Conservation (phyloP, 2,329 filamentous ascomycete species). For the Apiospora saccharicola region DNA sequence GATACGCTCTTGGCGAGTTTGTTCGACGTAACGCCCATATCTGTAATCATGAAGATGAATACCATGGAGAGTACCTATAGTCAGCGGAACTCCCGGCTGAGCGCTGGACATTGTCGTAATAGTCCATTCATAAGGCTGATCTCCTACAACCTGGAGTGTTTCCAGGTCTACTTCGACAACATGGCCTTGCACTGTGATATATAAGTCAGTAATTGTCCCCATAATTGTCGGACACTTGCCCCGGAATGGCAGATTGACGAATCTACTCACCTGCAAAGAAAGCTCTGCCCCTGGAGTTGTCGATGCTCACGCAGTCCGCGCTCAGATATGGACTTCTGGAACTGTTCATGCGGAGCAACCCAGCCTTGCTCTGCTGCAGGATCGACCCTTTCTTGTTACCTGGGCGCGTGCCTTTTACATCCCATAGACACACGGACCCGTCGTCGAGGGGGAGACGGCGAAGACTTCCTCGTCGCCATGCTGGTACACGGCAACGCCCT, state of each 20-base stretch:
- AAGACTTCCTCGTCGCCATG: constrained; percentile 59
- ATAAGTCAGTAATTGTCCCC: not conserved
- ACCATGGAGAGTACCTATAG: constrained; percentile 82
- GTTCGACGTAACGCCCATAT: constrained; percentile 43
- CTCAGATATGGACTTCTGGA: constrained; percentile 5
- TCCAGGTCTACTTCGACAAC: constrained; percentile 84
- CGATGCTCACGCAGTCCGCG: constrained; percentile 79
- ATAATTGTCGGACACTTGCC: too few species aligned
- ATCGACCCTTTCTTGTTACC: constrained; percentile 64
- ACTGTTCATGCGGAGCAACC: constrained; percentile 49
- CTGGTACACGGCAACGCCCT: constrained; percentile 75
- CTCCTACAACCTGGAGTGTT: constrained; percentile 73
- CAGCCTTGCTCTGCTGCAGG: constrained; percentile 69
- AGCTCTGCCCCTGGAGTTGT: constrained; percentile 70
- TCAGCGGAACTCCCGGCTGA: constrained; percentile 72
- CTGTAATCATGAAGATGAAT: constrained; percentile 85
- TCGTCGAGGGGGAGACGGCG: constrained; percentile 84
- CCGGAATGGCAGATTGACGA: not conserved
- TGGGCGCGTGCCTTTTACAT: constrained; percentile 64
- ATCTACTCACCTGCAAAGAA: constrained; percentile 75
- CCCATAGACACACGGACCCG: constrained; percentile 88
- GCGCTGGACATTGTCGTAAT: constrained; percentile 83
- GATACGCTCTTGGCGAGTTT: constrained; percentile 47
- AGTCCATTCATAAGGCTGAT: constrained; percentile 78
- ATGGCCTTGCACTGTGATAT: constrained; percentile 44